phyloP scores from a whole-genome alignment of 495 filamentous ascomycete species.

The Aspergillus nidulans region DNA sequence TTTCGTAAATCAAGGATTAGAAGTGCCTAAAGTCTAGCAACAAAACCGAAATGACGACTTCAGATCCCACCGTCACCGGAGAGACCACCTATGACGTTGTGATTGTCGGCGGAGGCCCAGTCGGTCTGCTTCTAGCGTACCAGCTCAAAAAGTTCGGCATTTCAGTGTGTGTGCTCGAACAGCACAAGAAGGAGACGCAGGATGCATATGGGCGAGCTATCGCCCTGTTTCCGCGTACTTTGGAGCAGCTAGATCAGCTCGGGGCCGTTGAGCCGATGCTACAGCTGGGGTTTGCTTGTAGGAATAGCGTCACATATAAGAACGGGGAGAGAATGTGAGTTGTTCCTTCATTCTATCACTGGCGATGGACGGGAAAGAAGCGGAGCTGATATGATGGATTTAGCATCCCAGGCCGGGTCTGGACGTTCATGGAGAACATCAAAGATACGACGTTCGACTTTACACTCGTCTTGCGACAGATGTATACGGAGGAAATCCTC shows the following conservation, averaged over 20 bases:
- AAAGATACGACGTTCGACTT: slow-evolving; percentile 6
- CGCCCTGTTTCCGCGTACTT: slow-evolving; percentile 39
- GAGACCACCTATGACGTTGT: slow-evolving; percentile 21
- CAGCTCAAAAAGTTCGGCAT: slow-evolving; percentile 30
- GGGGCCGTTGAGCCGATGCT: slow-evolving; percentile 40
- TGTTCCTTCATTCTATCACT: no score
- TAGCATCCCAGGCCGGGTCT: slow-evolving; percentile 14
- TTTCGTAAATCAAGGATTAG: background rate
- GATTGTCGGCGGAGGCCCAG: slow-evolving; percentile 73
- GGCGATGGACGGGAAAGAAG: no score
- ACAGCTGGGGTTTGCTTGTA: slow-evolving; percentile 46
- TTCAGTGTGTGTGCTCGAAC: slow-evolving; percentile 26
- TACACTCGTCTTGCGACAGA: slow-evolving; percentile 7
- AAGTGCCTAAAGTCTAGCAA: no score
- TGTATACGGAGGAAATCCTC: slow-evolving; percentile 8
- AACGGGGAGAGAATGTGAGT: slow-evolving; percentile 30
- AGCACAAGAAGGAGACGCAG: slow-evolving; percentile 35
- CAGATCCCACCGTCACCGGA: background rate
- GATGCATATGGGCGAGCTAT: slow-evolving; percentile 42
- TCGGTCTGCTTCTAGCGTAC: slow-evolving; percentile 60
- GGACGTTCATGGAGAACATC: slow-evolving; percentile 18
- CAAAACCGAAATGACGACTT: background rate
- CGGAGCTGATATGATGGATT: background rate
- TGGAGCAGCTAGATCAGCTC: slow-evolving; percentile 47
- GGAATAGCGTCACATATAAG: slow-evolving; percentile 40